Evolutionary conservation across 2,329 filamentous ascomycete genomes (phyloP), one percentile per base, ranked within the genome.

Genomic region (Phaeosphaeriaceae sp.): DNA sequence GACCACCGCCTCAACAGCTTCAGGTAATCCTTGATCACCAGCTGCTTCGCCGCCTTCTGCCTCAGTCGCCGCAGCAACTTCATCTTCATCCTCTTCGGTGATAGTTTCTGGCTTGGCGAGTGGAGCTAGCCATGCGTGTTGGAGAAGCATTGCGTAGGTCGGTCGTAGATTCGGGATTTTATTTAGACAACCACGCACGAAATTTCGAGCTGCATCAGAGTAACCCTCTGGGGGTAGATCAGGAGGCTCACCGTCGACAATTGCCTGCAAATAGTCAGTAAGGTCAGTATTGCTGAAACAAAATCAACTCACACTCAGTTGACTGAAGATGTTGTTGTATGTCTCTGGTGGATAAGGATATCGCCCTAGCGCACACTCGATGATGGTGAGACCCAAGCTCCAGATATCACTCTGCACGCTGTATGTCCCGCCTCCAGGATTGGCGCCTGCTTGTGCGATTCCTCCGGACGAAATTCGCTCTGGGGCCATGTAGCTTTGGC

Each of bases 401-500:
- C 94, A 99, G 51, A 99, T 93, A 70, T 99, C 94, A 70, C 91
- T 96, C 75, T 97, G 94, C 32, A 99, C 94, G 71, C 90, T 96
- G 75, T 99, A 99, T 2, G 93, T 96, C 48, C 93, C 93, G 50
- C 87, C 88, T 5, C 84, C 81, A 47, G 83, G 83, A 50, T 86
- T 84, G 15, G 86, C 80, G 20, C 87, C 87, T 3, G 85, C 81
- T 54, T 88, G 83, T 50, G 89, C 85, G 66, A 92, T 85, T 17
- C 88, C 88, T 48, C 92, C 92, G 40, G 90, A 91, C 7, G 91
- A 91, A 65, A 99, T 99, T 58, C 94, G 82, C 74, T 99, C 94
- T 0, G 94, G 94, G 0, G 94, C 94, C 94, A 99, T 99, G 77
- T 99, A 99, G 69, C 92, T 97, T 76, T 99, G 94, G 68, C 94